These are phyloP conservation scores for Speleostelium caveatum DNA, from an alignment of 78 protist genomes.

Conservation along the genomic window DNA sequence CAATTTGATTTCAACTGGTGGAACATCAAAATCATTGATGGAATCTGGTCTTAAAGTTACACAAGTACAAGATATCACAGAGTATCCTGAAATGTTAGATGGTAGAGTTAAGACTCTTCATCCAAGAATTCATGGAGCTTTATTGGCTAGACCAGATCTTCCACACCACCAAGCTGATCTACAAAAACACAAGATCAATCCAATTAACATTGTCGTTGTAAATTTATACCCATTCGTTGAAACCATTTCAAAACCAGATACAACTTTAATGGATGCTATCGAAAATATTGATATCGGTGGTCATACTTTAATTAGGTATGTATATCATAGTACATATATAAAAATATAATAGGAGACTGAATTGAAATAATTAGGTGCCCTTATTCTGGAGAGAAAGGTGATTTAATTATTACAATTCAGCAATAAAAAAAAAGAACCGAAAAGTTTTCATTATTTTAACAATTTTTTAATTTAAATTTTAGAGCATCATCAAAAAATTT, in stretches of 20 bases:
- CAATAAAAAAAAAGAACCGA: too few relatives aligned
- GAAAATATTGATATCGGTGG: constrained; percentile 95
- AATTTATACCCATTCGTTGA: constrained; percentile 92
- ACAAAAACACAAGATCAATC: constrained; percentile 25
- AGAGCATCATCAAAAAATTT: constrained; percentile 79
- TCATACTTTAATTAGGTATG: constrained; percentile 62
- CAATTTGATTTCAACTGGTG: constrained; percentile 81
- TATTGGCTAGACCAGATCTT: constrained; percentile 57
- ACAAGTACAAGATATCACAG: constrained; percentile 80
- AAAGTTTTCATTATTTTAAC: too few relatives aligned
- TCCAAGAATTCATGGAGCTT: constrained; percentile 92
- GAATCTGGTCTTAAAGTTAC: constrained; percentile 73
- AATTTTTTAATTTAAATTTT: neutral
- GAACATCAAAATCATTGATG: constrained; percentile 76
- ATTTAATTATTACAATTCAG: too few relatives aligned
- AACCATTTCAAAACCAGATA: constrained; percentile 39
- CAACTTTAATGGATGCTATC: constrained; percentile 75
- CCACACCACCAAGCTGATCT: constrained; percentile 36
- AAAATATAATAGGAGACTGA: too few relatives aligned
- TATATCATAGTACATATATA: too few relatives aligned
- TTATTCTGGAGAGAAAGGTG: too few relatives aligned
- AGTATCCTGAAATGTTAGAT: constrained; percentile 87
- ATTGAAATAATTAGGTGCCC: too few relatives aligned
- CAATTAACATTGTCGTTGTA: constrained; percentile 84
- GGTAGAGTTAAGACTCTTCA: constrained; percentile 94